Base-by-base conservation (phyloP, 2,329 filamentous ascomycete species). In the Penicillium sp. region DNA sequence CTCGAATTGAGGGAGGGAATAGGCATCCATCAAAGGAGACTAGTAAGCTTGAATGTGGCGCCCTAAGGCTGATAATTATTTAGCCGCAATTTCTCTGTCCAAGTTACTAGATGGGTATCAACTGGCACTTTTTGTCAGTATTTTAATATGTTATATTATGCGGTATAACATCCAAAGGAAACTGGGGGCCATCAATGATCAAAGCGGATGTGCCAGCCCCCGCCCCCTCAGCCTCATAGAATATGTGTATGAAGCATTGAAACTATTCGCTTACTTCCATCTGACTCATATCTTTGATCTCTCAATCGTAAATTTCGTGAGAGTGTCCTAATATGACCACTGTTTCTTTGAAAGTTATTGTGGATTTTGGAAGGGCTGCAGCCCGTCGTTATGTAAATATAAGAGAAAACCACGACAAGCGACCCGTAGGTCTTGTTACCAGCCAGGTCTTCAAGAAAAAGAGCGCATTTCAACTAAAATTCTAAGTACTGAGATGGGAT, bases 291-390 rank as follows among this genome's bases (percentile, higher is more conserved):
- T 20, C n/a, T 5, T 20, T 20, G 4, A 29, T 31, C 10, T n/a
- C 9, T 24, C 11, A 14, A 3, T 10, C 5, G 2, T 10, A 10
- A 18, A 1, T n/a, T 24, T 16, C 1, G 11, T 18, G 2, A 9
- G 6, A 9, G 7, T 26, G 10, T 45, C 11, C 6, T 54, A 49
- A 37, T 16, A 60, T 59, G 50, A 34, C 60, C 11, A 62, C 62
- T 9, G 62, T 78, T 18, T 61, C 78, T 7, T 69, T 78, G 3
- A 22, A 22, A 22, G 22, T 22, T 3, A 3, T 22, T 22, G 22
- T 22, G 22, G 22, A 22, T 22, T 22, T 4, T 22, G 22, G 4
- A 22, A 22, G 22, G 22, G 22, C 22, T 22, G 22, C 22, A 4
- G 22, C 22, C 22, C 2, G 22, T 22, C 22, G 22, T 22, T 22